These are phyloP conservation scores for Hypoxylon fragiforme DNA, from an alignment of 495 filamentous ascomycete genomes.

Conservation along the genomic window DNA sequence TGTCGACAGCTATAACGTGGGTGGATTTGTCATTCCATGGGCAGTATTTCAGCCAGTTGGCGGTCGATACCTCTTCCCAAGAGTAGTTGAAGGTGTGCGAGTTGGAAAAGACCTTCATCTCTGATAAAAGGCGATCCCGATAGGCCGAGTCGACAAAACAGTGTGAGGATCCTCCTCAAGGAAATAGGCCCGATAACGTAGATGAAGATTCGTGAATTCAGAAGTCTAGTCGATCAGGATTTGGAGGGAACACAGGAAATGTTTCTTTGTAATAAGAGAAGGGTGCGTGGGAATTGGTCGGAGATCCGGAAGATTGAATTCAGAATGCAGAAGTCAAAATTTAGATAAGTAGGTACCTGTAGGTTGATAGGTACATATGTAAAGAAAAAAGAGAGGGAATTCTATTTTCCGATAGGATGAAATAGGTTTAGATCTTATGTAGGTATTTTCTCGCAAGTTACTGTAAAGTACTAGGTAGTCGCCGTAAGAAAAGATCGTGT, in stretches of 20 bases:
- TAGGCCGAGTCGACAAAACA: background rate
- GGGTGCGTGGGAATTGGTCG: slow-evolving; percentile 19
- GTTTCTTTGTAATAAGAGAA: background rate
- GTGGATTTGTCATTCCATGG: slow-evolving; percentile 96
- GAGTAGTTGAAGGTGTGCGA: slow-evolving; percentile 91
- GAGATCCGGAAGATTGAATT: slow-evolving; percentile 26
- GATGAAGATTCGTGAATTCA: slow-evolving; percentile 1
- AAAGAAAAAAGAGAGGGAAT: too few relatives aligned
- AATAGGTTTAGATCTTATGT: too few relatives aligned
- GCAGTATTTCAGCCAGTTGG: slow-evolving; percentile 98
- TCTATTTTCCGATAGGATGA: too few relatives aligned
- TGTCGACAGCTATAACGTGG: slow-evolving; percentile 94
- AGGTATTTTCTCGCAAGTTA: too few relatives aligned
- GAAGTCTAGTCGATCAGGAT: background rate
- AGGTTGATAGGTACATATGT: too few relatives aligned
- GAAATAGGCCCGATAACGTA: background rate
- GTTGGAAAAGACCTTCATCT: slow-evolving; percentile 94
- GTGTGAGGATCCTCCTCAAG: background rate
- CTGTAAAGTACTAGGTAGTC: too few relatives aligned
- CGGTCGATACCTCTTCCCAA: slow-evolving; percentile 98
- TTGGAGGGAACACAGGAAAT: slow-evolving; percentile 5
- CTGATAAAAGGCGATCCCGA: slow-evolving; percentile 17
- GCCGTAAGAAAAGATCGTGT: background rate
- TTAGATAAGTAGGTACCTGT: too few relatives aligned
- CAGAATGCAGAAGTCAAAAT: too few relatives aligned